These are phyloP conservation scores for Nakazawaea wyomingensis DNA, from an alignment of 805 yeast genomes.

Conservation along the genomic window DNA sequence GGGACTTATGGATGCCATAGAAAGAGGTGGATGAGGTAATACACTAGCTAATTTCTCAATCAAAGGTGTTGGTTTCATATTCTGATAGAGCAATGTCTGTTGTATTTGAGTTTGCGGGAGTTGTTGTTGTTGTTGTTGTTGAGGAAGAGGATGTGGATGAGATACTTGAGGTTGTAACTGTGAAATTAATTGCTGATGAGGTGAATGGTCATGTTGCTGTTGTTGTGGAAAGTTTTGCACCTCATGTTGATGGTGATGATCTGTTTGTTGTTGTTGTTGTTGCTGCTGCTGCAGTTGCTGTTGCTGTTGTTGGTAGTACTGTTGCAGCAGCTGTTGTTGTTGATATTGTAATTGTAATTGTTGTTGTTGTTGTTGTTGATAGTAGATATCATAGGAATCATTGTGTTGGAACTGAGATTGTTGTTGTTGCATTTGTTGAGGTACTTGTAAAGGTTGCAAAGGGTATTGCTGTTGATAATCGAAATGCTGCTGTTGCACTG, in stretches of 20 bases:
- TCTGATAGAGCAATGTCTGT: background rate
- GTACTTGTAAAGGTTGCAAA: background rate
- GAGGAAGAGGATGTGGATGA: conserved; percentile 4
- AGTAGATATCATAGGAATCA: background rate
- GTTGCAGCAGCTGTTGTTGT: background rate
- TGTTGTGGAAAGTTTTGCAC: conserved; percentile 2
- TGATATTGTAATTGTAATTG: conserved; percentile 5
- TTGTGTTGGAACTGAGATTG: conserved; percentile 4
- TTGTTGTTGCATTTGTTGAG: conserved; percentile 2
- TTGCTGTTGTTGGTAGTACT: background rate
- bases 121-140: conserved; percentile 9
- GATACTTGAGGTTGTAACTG: conserved; percentile 5
- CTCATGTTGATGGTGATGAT: background rate
- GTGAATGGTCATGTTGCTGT: conserved; percentile 1
- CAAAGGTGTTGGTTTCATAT: conserved; percentile 9
- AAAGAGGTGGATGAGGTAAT: conserved; percentile 46
- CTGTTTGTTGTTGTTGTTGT: background rate
- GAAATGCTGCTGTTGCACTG: background rate
- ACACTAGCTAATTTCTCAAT: conserved; percentile 14
- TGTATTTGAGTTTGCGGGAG: too few species aligned
- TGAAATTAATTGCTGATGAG: conserved; percentile 1
- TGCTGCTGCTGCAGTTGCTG: conserved; percentile 2
- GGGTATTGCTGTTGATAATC: conserved; percentile 3
- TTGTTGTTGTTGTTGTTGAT: conserved; percentile 3
- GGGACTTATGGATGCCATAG: conserved; percentile 36